Evolutionary conservation across 768 basidiomycete genomes (phyloP), one percentile per base, ranked within the genome.

Genomic region (Boletellus sp.): DNA sequence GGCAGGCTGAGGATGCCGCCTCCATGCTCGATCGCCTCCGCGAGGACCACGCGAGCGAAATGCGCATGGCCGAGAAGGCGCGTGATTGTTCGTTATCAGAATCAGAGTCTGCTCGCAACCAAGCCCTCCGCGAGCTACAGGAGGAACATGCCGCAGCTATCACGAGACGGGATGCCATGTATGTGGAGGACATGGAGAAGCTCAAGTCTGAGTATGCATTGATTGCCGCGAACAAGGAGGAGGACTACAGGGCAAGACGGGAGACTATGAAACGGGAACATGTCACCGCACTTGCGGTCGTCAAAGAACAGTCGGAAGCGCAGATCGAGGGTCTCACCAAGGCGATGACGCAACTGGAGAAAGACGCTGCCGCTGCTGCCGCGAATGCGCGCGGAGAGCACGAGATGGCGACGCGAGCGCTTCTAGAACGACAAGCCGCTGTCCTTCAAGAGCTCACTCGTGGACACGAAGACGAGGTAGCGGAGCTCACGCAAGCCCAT

Each of bases 1-100:
- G 74, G 57, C 78, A 85, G 48, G 73, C 79, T 1, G 74, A 74
- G 5, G 85, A 91, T 48, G 71, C 78, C 17, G 72, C 80, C 34
- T 80, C 79, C 6, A 74, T 73, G 11, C 71, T 92, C n/a, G 83
- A 86, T 46, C 78, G 87, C 39, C 68, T 91, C 54, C 80, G 79
- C 48, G 83, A 85, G 57, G 89, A 93, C 57, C 91, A 94, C 62
- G 79, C 80, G 31, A 79, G 78, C 31, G 83, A 83, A 58, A 69
- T 92, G 32, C 79, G 85, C 42, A 80, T 88, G 75, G 74, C 78
- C 1, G 87, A 94, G 65, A 84, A 90, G 51, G 74, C 86, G 22
- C 80, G 80, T 20, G 80, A 90, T 54, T 89, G 87, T 28, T 79
- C 81, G 3, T 70, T 92, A 23, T 79, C 84, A 8, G 87, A 87